Base-by-base conservation (phyloP, 305 asterid species). In the Solanum hybrid region DNA sequence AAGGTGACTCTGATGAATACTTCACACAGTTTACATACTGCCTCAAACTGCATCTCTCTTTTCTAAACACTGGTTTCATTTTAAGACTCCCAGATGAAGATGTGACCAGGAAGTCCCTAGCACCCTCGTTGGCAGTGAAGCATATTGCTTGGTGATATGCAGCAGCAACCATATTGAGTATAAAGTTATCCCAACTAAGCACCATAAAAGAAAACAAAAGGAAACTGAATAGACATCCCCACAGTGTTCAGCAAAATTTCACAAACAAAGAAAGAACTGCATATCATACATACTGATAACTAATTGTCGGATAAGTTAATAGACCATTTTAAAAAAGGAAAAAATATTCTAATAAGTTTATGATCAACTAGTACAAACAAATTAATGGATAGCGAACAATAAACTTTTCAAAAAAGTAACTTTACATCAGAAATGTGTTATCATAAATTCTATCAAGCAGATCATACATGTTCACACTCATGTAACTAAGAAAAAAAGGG, bases 91-190 rank as follows among this genome's bases (percentile, higher is more conserved):
- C 31, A n/a, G 89, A 46, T 89, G 76, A 89, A 46, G 90, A 89
- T 88, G 91, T 86, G 85, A 73, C 13, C 12, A 84, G 33, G 22
- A 61, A 88, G 31, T 64, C 51, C 42, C 88, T 90, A 82, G 28
- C 39, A 76, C 86, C 90, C 76, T 75, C 80, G 16, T 73, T 75
- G 39, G 88, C 88, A 88, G 80, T 83, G 34, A 88, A 67, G 78
- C 89, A 88, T 90, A 61, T 67, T 74, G 86, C 35, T 88, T 90
- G 94, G 89, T 57, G 87, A 89, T 91, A 90, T 87, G 90, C 90
- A 82, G 46, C 18, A 86, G 85, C 85, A 89, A 80, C 26, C 97
- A 95, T 95, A 88, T 89, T 87, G 89, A 89, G 34, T 76, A 86
- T 57, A 39, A 86, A 69, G 37, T 82, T 82, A 83, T 29, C 73